These are phyloP conservation scores for Phycomyces blakesleeanus DNA, from an alignment of 192 early-diverging fungal genomes.

Conservation along the genomic window DNA sequence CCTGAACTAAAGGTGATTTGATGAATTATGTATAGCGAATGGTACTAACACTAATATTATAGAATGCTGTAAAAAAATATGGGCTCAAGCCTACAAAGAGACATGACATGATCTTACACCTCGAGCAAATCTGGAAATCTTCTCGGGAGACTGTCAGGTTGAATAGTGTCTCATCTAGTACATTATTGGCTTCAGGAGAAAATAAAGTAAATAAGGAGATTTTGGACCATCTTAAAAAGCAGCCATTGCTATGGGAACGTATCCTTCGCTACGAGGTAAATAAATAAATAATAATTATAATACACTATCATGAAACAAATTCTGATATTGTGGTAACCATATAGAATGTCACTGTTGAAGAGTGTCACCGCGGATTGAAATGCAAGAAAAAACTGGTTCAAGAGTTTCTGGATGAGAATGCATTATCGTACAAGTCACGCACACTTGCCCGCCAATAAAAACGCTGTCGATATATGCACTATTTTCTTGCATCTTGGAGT, in stretches of 20 bases:
- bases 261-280: neutral
- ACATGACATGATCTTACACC: neutral
- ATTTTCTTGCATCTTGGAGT: neutral
- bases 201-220: neutral
- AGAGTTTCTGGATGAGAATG: conserved; percentile 1
- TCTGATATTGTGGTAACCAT: neutral
- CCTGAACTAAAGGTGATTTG: neutral
- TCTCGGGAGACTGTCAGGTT: neutral
- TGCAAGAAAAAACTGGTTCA: neutral
- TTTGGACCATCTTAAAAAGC: neutral
- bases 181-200: neutral
- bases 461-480: neutral
- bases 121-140: neutral
- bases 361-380: neutral
- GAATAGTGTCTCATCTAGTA: neutral
- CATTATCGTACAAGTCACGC: conserved; percentile 4
- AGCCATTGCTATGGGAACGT: neutral
- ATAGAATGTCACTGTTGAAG: neutral
- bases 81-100: neutral
- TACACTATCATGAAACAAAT: neutral
- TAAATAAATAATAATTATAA: neutral
- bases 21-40: neutral
- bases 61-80: neutral
- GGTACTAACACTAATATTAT: neutral
- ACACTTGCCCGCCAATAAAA: neutral